Percentiles rank a stretch among this genome's conserved stretches.
These are phyloP conservation scores for Kazachstania taianensis DNA, from an alignment of 805 yeast genomes.

Conservation along the genomic window DNA sequence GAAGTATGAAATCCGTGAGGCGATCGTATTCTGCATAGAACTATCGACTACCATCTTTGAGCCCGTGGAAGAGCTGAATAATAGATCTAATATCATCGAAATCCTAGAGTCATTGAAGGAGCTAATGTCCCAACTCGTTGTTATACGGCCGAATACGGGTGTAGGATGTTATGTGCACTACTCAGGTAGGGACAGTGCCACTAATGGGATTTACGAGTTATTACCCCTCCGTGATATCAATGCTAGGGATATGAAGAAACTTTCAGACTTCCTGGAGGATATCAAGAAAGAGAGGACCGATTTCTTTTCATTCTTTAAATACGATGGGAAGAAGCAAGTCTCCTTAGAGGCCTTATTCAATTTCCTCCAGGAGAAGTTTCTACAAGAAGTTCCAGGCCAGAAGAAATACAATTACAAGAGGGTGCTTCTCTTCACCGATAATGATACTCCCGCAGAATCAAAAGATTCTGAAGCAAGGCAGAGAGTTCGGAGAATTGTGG, in stretches of 20 bases:
- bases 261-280: constrained; percentile 44
- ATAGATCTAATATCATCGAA: constrained; percentile 37
- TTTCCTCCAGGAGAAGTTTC: constrained; percentile 46
- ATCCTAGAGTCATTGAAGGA: constrained; percentile 49
- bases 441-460: constrained; percentile 52
- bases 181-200: constrained; percentile 31
- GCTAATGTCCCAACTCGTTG: constrained; percentile 56
- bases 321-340: constrained; percentile 17
- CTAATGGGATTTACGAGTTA: constrained; percentile 39
- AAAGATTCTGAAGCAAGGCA: constrained; percentile 33
- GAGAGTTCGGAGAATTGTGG: constrained; percentile 45
- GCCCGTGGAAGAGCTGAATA: constrained; percentile 28
- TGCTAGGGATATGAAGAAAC: constrained; percentile 43
- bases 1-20: constrained; percentile 45
- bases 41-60: constrained; percentile 37
- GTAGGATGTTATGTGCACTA: constrained; percentile 63
- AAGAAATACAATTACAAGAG: constrained; percentile 44
- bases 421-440: constrained; percentile 63
- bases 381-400: constrained; percentile 31
- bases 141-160: constrained; percentile 58
- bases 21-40: constrained; percentile 54
- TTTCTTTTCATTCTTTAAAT: constrained; percentile 24
- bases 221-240: constrained; percentile 47
- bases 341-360: constrained; percentile 38
- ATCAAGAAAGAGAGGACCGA: constrained; percentile 18